Conservation (phyloP, 495 filamentous ascomycete species). For the Aspergillus asperescens region DNA sequence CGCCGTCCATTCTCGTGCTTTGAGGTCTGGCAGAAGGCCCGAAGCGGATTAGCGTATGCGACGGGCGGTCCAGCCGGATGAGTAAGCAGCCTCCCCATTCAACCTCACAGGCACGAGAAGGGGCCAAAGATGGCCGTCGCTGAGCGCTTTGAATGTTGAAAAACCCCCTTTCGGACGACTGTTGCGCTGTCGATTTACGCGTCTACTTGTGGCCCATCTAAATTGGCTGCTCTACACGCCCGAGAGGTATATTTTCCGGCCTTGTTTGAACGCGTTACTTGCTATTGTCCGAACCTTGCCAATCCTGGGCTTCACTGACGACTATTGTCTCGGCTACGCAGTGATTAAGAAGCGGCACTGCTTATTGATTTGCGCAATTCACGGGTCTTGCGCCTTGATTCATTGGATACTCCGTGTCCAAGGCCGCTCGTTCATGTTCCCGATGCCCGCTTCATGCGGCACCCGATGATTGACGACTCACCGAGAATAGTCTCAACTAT, state of each 20-base stretch:
- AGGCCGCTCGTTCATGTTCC: slow-evolving; percentile 19
- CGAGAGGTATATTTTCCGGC: slow-evolving; percentile 23
- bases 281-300: slow-evolving; percentile 16
- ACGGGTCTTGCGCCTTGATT: not conserved
- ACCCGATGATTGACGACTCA: slow-evolving; percentile 26
- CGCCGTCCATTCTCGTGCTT: slow-evolving; percentile 6
- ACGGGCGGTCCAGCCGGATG: slow-evolving; percentile 24
- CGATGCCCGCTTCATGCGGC: slow-evolving; percentile 23
- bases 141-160: slow-evolving; percentile 34
- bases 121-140: slow-evolving; percentile 31
- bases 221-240: slow-evolving; percentile 12
- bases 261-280: slow-evolving; percentile 20
- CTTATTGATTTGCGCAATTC: slow-evolving; percentile 3
- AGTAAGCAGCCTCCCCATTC: slow-evolving; percentile 40
- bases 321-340: slow-evolving; percentile 11
- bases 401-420: slow-evolving; percentile 14
- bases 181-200: slow-evolving; percentile 34
- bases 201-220: slow-evolving; percentile 24
- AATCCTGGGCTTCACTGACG: slow-evolving; percentile 14
- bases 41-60: slow-evolving; percentile 34
- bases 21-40: slow-evolving; percentile 27
- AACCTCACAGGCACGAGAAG: slow-evolving; percentile 39
- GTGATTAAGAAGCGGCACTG: not conserved
- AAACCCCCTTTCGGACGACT: slow-evolving; percentile 21
- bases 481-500: slow-evolving; percentile 21